phyloP scores from a whole-genome alignment of 2,329 filamentous ascomycete species.

The Fusarium tuaranense region DNA sequence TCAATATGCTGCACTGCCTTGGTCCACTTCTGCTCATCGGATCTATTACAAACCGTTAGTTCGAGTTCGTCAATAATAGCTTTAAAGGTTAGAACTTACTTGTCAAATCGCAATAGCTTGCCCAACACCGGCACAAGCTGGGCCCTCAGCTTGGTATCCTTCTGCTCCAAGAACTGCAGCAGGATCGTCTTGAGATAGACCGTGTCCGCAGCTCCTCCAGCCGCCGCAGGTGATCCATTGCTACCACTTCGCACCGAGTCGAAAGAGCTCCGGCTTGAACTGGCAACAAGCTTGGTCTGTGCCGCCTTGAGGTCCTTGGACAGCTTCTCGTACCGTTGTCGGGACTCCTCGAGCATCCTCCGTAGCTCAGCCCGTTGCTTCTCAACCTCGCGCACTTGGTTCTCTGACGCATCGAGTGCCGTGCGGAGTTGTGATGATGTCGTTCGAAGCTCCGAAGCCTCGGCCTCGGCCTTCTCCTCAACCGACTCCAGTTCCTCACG shows the following conservation, averaged over 20 bases:
- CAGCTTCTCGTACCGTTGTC: slow-evolving; percentile 81
- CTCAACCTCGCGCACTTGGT: slow-evolving; percentile 84
- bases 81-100: slow-evolving; percentile 61
- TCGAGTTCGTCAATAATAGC: background rate
- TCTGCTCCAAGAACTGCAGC: slow-evolving; percentile 84
- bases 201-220: slow-evolving; percentile 56
- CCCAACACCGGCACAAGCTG: slow-evolving; percentile 83
- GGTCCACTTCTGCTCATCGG: slow-evolving; percentile 89
- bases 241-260: slow-evolving; percentile 53
- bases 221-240: slow-evolving; percentile 42
- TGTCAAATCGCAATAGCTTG: slow-evolving; percentile 81
- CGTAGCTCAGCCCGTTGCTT: slow-evolving; percentile 83
- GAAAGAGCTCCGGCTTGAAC: slow-evolving; percentile 57
- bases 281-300: slow-evolving; percentile 61
- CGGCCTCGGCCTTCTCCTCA: slow-evolving; percentile 75
- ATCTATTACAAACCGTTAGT: slow-evolving; percentile 46
- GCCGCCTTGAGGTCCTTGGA: slow-evolving; percentile 72
- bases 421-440: slow-evolving; percentile 83
- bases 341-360: slow-evolving; percentile 81
- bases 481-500: slow-evolving; percentile 81
- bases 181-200: slow-evolving; percentile 85
- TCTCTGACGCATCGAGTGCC: slow-evolving; percentile 88
- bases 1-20: slow-evolving; percentile 73
- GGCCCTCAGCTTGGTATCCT: slow-evolving; percentile 79
- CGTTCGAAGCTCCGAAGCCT: slow-evolving; percentile 79